Evolutionary conservation across 108 stramenopile genomes (phyloP).

Genomic region (Cyclotella sp.): DNA sequence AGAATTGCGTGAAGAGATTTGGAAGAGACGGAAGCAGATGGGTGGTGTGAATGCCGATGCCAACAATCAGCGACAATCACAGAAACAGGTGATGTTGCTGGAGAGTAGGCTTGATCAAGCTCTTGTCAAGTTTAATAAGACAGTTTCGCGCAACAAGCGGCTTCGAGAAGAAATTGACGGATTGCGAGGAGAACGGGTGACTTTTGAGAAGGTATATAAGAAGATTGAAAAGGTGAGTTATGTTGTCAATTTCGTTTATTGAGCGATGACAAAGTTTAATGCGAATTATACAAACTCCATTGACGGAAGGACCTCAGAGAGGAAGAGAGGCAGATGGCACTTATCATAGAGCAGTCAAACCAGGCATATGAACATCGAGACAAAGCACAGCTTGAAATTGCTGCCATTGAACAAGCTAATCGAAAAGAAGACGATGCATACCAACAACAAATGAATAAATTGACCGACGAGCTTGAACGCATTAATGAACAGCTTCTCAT

Average conservation of each 20-base stretch:
- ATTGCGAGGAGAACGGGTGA: conserved; percentile 81
- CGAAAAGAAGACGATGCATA: conserved; percentile 79
- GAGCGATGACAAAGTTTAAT: background rate
- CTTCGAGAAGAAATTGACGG: conserved; percentile 85
- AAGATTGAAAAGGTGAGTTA: conserved; percentile 70
- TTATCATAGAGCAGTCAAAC: conserved; percentile 86
- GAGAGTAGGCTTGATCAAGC: conserved; percentile 92
- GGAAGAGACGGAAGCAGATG: conserved; percentile 77
- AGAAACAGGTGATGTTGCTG: conserved; percentile 82
- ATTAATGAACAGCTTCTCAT: conserved; percentile 42
- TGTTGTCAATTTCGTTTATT: background rate
- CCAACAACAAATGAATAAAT: conserved; percentile 69
- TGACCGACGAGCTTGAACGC: conserved; percentile 54
- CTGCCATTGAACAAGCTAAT: conserved; percentile 83
- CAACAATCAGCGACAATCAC: conserved; percentile 66
- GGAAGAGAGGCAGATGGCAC: conserved; percentile 84
- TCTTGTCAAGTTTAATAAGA: conserved; percentile 87
- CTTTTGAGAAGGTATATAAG: conserved; percentile 87
- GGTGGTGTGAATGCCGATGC: conserved; percentile 83
- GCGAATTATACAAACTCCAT: background rate
- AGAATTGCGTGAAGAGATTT: conserved; percentile 63
- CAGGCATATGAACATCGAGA: conserved; percentile 88
- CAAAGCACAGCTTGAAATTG: conserved; percentile 83
- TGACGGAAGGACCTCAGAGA: conserved; percentile 66
- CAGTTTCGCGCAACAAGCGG: conserved; percentile 76